A percentile compares a stretch with the other conserved stretches of the same genome.
Evolutionary conservation across 208 protist species (phyloP).

Genomic region (Crithidia expoeki): DNA sequence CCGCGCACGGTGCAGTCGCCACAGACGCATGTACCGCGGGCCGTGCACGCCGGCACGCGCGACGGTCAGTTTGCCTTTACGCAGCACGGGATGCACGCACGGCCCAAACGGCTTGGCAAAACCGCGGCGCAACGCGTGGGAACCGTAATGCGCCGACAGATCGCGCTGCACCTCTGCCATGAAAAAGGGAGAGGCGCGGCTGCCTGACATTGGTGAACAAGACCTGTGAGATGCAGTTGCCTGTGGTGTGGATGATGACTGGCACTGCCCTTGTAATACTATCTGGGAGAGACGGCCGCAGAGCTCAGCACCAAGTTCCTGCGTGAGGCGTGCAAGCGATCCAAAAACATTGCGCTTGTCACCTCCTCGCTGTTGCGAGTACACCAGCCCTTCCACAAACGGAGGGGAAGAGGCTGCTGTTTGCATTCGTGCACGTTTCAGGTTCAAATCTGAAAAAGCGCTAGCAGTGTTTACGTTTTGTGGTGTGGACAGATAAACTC

Average conservation of each 20-base stretch:
- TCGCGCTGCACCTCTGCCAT: slow-evolving; percentile 42
- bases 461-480: too few relatives aligned
- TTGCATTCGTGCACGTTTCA: background rate
- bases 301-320: slow-evolving; percentile 69
- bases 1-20: slow-evolving; percentile 33
- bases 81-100: slow-evolving; percentile 35
- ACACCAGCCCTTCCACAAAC: slow-evolving; percentile 24
- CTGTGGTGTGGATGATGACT: background rate
- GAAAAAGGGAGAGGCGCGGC: background rate
- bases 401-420: background rate
- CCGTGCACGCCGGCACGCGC: slow-evolving; percentile 35
- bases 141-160: slow-evolving; percentile 83
- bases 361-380: slow-evolving; percentile 10
- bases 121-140: slow-evolving; percentile 59
- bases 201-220: too few relatives aligned
- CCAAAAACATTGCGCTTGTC: background rate
- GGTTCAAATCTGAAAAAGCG: too few relatives aligned
- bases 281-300: slow-evolving; percentile 69
- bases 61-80: slow-evolving; percentile 15
- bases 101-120: slow-evolving; percentile 59
- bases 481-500: too few relatives aligned
- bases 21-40: slow-evolving; percentile 47
- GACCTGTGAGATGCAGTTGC: background rate
- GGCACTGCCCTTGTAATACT: slow-evolving; percentile 16
- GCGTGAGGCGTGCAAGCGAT: slow-evolving; percentile 38